These are phyloP conservation scores for Brassica nigra DNA, from an alignment of 345 rosid species.

Conservation along the genomic window DNA sequence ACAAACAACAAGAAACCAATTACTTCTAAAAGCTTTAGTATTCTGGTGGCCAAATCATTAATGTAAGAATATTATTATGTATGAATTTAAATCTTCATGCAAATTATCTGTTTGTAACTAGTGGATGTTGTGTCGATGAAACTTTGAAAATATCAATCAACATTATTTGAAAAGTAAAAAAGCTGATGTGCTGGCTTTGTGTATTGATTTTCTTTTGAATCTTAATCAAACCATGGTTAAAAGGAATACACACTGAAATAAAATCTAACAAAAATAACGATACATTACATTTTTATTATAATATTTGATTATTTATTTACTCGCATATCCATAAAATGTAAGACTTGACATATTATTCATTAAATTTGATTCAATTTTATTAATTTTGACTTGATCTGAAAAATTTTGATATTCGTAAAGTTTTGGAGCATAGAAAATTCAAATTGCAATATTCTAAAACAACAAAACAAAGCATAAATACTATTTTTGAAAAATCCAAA, in stretches of 20 bases:
- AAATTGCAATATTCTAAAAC: too few relatives aligned
- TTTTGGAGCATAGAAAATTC: too few relatives aligned
- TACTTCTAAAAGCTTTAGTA: slow-evolving; percentile 1
- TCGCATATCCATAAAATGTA: not conserved
- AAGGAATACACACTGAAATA: not conserved
- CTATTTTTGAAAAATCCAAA: too few relatives aligned
- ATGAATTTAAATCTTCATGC: not conserved
- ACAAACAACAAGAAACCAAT: slow-evolving; percentile 34
- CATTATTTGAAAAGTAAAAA: not conserved
- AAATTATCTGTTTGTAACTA: not conserved
- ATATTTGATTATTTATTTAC: not conserved
- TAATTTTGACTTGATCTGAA: not conserved
- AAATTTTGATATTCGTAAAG: too few relatives aligned
- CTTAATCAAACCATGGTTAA: not conserved
- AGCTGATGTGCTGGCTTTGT: not conserved
- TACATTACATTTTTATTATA: too few relatives aligned
- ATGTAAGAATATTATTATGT: not conserved
- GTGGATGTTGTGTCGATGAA: not conserved
- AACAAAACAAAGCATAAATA: too few relatives aligned
- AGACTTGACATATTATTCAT: too few relatives aligned
- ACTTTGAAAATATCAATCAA: not conserved
- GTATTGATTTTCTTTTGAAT: not conserved
- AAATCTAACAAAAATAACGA: not conserved
- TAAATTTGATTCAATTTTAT: too few relatives aligned
- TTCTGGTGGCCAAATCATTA: not conserved